Evolutionary conservation across 2,329 filamentous ascomycete genomes (phyloP), one percentile per base, ranked within the genome.

Genomic region (Neofusicoccum parvum): DNA sequence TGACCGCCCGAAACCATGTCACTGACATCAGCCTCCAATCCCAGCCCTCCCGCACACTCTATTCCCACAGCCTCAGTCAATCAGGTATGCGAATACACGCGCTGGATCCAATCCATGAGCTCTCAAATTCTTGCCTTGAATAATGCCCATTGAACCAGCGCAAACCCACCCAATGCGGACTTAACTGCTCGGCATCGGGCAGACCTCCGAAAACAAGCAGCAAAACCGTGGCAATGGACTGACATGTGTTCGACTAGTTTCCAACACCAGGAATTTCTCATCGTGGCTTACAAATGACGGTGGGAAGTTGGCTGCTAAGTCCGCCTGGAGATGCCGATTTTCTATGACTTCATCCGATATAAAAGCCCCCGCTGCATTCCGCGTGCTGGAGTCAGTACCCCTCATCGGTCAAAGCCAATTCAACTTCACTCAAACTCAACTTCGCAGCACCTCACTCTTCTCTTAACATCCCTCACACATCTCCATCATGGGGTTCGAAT

Each of bases 401-500:
- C 49, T n/a, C 27, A 53, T 49, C 43, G 14, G 6, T n/a, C 34
- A 32, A 32, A 32, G 27, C 27, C 27, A 32, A 6, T 32, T 32
- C 27, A 6, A 32, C 27, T 32, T 32, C 27, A 32, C 27, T 32
- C 27, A 32, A 3, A 32, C 1, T 32, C 27, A 32, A 32, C 27
- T 32, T 32, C 27, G 27, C 27, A 32, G 5, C 27, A 32, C 27
- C 34, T 45, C 15, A 23, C 12, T n/a, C 15, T 14, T 53, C 36
- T 23, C 36, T 10, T 12, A n/a, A 51, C 20, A 9, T 45, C 37
- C 3, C 5, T 23, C 37, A n/a, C 36, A 15, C 32, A 12, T 17
- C 23, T 9, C 34, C 63, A 75, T 65, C 67, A 78, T 83, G 82
- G 70, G 78, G 67, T 76, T 82, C 66, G 73, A 73, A 43, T 86